Evolutionary conservation across 2,329 filamentous ascomycete genomes (phyloP), one percentile per base, ranked within the genome.

Genomic region (Xylariaceae sp.): DNA sequence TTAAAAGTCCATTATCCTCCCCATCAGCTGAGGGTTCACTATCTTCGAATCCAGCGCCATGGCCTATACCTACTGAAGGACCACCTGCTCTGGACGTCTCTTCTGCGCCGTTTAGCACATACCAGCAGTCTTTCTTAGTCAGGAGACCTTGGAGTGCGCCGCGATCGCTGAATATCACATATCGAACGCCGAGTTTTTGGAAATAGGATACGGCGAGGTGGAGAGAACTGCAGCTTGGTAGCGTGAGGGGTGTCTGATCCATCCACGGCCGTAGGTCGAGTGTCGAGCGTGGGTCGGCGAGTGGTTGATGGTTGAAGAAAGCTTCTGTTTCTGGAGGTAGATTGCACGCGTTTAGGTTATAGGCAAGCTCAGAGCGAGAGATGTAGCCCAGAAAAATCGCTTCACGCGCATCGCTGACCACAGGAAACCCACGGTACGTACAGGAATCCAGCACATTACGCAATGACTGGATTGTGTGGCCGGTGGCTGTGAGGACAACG

Each of bases 71-170:
- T 10, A 63, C 50, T 60, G 67, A 58, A 64, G 69, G 14, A 62
- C 62, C 50, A 3, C 41, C 42, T 10, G 47, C 22, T 14, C 45
- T 48, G 33, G 56, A 49, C 49, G 80, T 81, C 67, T 86, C 82
- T 58, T 87, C 86, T 10, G 83, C 84, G 40, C 87, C 89, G 66
- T 96, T 90, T 42, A 97, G 77, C 38, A 97, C 85, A 69, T 90
- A 92, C 89, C 92, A 97, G 33, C 96, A 86, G 71, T 99, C 94
- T 75, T 99, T 99, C 76, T 97, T 97, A 17, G 94, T 99, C 60
- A 97, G 74, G 44, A 99, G 71, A 0, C 94, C 94, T 68, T 90
- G 86, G 38, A 99, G 73, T 45, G 83, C 82, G 17, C 94, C 94
- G 45, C 86, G 82, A 59, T 97, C 89, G 38, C 83, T 84, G 68